Conservation (phyloP, 192 early-diverging fungal species). For the Backusella luteola region DNA sequence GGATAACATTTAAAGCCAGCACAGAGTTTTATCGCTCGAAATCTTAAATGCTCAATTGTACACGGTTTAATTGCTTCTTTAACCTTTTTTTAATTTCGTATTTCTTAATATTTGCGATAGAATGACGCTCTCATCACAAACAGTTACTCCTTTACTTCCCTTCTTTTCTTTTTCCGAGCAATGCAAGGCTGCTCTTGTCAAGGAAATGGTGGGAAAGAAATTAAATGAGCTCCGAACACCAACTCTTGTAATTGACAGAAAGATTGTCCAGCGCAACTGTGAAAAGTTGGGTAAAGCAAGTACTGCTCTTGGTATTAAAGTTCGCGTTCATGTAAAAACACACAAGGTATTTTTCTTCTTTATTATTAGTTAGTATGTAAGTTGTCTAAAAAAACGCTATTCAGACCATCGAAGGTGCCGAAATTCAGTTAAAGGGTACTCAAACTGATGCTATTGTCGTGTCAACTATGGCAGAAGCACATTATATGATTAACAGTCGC, state of each 20-base stretch:
- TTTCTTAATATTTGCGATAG: neutral
- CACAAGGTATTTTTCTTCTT: conserved; percentile 26
- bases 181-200: conserved; percentile 19
- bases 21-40: neutral
- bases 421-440: conserved; percentile 19
- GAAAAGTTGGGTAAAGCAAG: conserved; percentile 13
- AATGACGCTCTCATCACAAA: conserved; percentile 13
- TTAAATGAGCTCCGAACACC: conserved; percentile 31
- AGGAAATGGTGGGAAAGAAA: conserved; percentile 31
- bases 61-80: neutral
- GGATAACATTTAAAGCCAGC: neutral
- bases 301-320: conserved; percentile 12
- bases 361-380: neutral
- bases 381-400: neutral
- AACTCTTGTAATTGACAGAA: conserved; percentile 27
- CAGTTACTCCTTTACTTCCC: conserved; percentile 20
- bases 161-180: conserved; percentile 19
- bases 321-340: conserved; percentile 38
- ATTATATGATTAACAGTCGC: conserved; percentile 27
- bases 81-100: neutral
- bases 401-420: conserved; percentile 35
- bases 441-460: conserved; percentile 33
- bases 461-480: conserved; percentile 35
- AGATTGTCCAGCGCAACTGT: conserved; percentile 26
- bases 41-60: neutral